Percentiles rank a stretch among this genome's conserved stretches.
Conservation (phyloP, 2,329 filamentous ascomycete species). For the Arachnomyces sp. region DNA sequence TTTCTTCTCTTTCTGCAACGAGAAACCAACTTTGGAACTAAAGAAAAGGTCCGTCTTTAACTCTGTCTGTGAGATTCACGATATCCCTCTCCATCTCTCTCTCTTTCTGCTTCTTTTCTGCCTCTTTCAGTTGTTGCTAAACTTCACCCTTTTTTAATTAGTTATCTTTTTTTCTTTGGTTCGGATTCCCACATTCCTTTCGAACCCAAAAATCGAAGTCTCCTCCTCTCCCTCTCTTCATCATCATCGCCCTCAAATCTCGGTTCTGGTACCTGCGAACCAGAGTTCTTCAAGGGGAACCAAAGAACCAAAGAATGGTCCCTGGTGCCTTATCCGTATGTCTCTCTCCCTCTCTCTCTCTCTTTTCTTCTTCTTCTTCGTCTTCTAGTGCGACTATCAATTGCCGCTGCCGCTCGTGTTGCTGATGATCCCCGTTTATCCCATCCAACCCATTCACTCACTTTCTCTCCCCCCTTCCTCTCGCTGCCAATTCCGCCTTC, state of each 20-base stretch:
- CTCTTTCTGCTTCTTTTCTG: conserved; percentile 8
- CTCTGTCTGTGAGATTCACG: conserved; percentile 1
- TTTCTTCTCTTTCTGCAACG: conserved; percentile 6
- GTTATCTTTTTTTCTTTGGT: conserved; percentile 5
- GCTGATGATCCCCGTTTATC: conserved; percentile 11
- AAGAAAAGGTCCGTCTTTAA: too few species aligned
- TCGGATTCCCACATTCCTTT: too few species aligned
- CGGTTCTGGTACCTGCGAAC: too few species aligned
- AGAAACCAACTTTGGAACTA: not conserved
- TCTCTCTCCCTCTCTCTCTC: conserved; percentile 7
- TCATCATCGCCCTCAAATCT: too few species aligned
- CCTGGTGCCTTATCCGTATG: conserved; percentile 4
- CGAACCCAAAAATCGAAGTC: too few species aligned
- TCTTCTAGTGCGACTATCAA: conserved; percentile 8
- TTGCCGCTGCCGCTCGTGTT: too few species aligned
- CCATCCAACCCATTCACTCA: too few species aligned
- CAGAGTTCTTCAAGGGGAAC: too few species aligned
- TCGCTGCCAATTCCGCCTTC: too few species aligned
- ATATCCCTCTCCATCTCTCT: not conserved
- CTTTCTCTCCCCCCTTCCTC: too few species aligned
- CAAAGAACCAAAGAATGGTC: too few species aligned
- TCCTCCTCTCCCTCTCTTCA: conserved; percentile 8
- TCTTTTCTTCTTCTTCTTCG: conserved; percentile 10
- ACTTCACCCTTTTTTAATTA: too few species aligned
- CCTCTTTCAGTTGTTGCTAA: conserved; percentile 7